phyloP scores from a whole-genome alignment of 768 basidiomycete genomes.

The Phlegmacium glaucopus region DNA sequence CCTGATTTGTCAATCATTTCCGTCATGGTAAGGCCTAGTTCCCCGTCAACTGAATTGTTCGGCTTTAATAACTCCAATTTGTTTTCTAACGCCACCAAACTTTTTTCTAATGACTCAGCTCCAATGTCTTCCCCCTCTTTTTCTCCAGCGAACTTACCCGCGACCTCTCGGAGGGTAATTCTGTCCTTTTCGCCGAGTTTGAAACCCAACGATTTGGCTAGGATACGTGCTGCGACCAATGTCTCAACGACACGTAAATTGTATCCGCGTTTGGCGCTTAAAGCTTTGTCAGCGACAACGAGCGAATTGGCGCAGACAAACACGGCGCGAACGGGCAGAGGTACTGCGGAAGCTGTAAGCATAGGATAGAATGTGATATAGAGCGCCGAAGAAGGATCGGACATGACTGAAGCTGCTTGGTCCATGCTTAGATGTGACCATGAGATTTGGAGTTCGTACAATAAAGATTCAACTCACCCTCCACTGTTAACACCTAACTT shows the following conservation, averaged over 20 bases:
- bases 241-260: constrained; percentile 94
- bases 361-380: constrained; percentile 81
- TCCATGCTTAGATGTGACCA: constrained; percentile 60
- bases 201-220: constrained; percentile 59
- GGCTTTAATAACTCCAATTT: constrained; percentile 56
- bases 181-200: constrained; percentile 40
- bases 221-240: constrained; percentile 71
- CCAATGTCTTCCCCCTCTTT: constrained; percentile 41
- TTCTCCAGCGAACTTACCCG: constrained; percentile 54
- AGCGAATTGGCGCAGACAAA: constrained; percentile 85
- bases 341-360: constrained; percentile 63
- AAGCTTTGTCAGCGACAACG: constrained; percentile 76
- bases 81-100: constrained; percentile 42
- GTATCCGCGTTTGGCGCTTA: constrained; percentile 73
- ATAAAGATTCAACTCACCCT: constrained; percentile 43
- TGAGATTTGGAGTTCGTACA: constrained; percentile 6
- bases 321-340: constrained; percentile 52
- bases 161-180: constrained; percentile 65
- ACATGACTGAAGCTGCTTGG: constrained; percentile 86
- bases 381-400: constrained; percentile 62
- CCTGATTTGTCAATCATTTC: constrained; percentile 72
- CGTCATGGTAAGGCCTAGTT: constrained; percentile 66
- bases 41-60: constrained; percentile 26
- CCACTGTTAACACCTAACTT: constrained; percentile 66
- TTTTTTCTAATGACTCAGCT: constrained; percentile 42